Evolutionary conservation across 1,139 yeast genomes (phyloP), one percentile per base, ranked within the genome.

Genomic region (Chernovozyma aurita): DNA sequence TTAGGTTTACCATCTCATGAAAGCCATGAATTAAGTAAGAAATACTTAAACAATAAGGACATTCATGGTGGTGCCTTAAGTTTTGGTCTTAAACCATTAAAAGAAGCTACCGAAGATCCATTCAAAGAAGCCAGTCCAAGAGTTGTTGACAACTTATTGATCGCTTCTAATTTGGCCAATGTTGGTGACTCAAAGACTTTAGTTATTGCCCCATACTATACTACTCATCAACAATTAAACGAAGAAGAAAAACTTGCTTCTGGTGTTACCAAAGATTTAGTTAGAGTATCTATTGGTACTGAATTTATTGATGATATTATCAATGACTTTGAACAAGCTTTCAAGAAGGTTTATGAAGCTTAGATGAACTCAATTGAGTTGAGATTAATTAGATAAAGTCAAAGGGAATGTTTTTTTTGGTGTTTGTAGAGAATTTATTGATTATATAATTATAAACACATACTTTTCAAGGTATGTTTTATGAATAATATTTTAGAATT

Each of bases 101-200:
- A 70, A 24, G 64, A 62, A 28, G 63, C 65, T 40, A 61, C 63
- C 31, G 59, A 56, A 17, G 78, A 76, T 48, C 80, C 78, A 44
- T 83, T 82, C 66, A 58, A 77, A 48, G 83, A 79, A 47, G 77
- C 88, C 32, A 87, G 95, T 49, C 90, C 90, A 34, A 73, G 70
- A 50, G 85, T 88, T 43, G 96, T 86, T 42, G 96, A 88, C 61
- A 65, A 63, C 47, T 76, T 92, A 60, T 76, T 86, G 62, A 65
- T 92, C 40, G 95, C 95, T 40, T 81, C 95, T 26, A 86, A 88
- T 68, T 76, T 92, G 59, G 97, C 98, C 40, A 92, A 92, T 54
- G 97, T 92, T 41, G 97, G 98, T 57, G 98, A 92, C 57, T 79
- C 90, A 36, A 92, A 90, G 70, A 86, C 97, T 31, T 75, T 92